A percentile compares a stretch with the other conserved stretches of the same genome.
Evolutionary conservation across 352 stramenopile genomes (phyloP).

Genomic region (Thalassiosira oceanica): DNA sequence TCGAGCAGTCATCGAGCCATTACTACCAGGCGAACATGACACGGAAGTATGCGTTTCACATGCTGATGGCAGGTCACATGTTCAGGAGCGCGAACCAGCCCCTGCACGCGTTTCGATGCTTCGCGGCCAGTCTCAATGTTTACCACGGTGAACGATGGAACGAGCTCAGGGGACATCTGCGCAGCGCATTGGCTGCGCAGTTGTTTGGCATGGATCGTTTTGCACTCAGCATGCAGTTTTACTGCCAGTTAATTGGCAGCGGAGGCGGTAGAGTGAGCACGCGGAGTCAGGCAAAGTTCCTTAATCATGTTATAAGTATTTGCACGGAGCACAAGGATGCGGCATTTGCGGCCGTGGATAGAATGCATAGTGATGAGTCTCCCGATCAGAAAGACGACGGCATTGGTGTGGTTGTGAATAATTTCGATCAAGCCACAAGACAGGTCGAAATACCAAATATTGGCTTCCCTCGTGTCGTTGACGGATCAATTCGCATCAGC

Average conservation of each 20-base stretch:
- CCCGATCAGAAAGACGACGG: background rate
- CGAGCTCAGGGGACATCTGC: slow-evolving; percentile 75
- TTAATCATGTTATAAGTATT: slow-evolving; percentile 75
- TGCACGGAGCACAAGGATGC: slow-evolving; percentile 58
- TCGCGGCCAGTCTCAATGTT: slow-evolving; percentile 68
- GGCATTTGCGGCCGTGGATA: slow-evolving; percentile 64
- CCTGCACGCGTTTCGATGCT: slow-evolving; percentile 78
- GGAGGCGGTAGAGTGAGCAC: slow-evolving; percentile 58
- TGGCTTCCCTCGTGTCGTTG: slow-evolving; percentile 60
- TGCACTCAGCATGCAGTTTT: slow-evolving; percentile 66
- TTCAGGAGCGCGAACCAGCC: slow-evolving; percentile 73
- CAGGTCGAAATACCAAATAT: slow-evolving; percentile 78
- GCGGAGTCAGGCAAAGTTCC: slow-evolving; percentile 80
- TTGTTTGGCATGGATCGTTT: slow-evolving; percentile 75
- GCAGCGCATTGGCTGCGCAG: slow-evolving; percentile 72
- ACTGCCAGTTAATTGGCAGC: slow-evolving; percentile 64
- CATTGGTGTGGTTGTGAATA: no score
- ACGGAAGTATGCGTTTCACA: slow-evolving; percentile 82
- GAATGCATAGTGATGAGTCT: slow-evolving; percentile 47
- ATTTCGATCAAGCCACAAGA: no score
- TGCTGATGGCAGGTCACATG: slow-evolving; percentile 82
- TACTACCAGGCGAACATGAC: slow-evolving; percentile 69
- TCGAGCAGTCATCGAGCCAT: slow-evolving; percentile 73
- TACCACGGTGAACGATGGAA: slow-evolving; percentile 71
- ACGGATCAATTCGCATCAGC: slow-evolving; percentile 60